Percentiles rank a stretch among this genome's conserved stretches.
These are phyloP conservation scores for Echria macrotheca DNA, from an alignment of 495 filamentous ascomycete species.

Conservation along the genomic window DNA sequence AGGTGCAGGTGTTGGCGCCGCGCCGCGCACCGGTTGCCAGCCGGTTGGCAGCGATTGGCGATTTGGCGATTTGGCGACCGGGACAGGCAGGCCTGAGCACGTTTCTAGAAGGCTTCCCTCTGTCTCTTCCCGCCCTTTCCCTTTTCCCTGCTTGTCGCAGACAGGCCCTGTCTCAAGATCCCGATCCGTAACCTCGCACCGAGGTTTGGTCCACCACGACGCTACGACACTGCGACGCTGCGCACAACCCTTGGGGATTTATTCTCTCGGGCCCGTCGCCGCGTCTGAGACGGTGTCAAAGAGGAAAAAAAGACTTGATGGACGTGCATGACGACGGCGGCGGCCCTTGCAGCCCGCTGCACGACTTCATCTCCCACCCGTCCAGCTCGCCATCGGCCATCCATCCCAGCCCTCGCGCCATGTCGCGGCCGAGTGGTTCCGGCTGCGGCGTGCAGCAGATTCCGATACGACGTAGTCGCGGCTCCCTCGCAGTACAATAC, in stretches of 20 bases:
- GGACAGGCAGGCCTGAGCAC: conserved; percentile 12
- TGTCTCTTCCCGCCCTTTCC: conserved; percentile 8
- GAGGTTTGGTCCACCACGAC: background rate
- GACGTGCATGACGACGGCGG: conserved; percentile 5
- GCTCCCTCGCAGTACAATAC: no score
- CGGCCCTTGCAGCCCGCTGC: conserved; percentile 12
- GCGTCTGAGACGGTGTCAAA: background rate
- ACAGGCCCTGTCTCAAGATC: conserved; percentile 15
- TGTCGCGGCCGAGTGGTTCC: no score
- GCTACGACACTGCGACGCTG: conserved; percentile 7
- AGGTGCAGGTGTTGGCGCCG: background rate
- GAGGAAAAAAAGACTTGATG: background rate
- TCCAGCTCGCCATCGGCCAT: conserved; percentile 6
- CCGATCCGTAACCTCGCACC: conserved; percentile 7
- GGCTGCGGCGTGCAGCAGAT: no score
- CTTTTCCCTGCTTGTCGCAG: conserved; percentile 1
- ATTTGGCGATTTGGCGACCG: background rate
- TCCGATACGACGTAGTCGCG: no score
- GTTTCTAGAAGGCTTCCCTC: conserved; percentile 22
- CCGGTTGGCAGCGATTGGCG: conserved; percentile 4
- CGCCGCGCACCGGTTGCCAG: background rate
- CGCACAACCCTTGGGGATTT: conserved; percentile 1
- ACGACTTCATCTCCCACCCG: background rate
- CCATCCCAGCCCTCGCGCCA: conserved; percentile 1
- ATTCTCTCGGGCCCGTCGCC: background rate